phyloP scores from a whole-genome alignment of 495 filamentous ascomycete genomes.

The Aspergillus sparsus region DNA sequence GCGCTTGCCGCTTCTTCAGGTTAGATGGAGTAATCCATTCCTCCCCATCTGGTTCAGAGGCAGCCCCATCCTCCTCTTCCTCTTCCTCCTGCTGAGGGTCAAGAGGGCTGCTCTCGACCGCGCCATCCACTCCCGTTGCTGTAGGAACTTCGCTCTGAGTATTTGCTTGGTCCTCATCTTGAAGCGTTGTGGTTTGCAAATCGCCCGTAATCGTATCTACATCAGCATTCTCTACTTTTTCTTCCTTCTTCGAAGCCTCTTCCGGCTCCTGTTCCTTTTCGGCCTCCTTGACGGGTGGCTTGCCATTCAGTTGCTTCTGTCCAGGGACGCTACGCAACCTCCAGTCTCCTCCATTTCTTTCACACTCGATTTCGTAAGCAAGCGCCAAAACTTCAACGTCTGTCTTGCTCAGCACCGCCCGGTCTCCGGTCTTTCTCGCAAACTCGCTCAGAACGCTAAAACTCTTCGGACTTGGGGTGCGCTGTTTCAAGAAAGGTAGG shows the following conservation, averaged over 20 bases:
- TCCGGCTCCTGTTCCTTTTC: slow-evolving; percentile 24
- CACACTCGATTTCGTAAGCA: slow-evolving; percentile 86
- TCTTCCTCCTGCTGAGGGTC: slow-evolving; percentile 26
- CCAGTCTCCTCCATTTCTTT: slow-evolving; percentile 82
- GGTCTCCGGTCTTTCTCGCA: slow-evolving; percentile 85
- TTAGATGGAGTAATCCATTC: slow-evolving; percentile 97
- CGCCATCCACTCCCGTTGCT: slow-evolving; percentile 9
- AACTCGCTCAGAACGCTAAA: slow-evolving; percentile 80
- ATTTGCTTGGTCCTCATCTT: slow-evolving; percentile 26
- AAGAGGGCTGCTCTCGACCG: slow-evolving; percentile 14
- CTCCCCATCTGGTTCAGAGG: slow-evolving; percentile 63
- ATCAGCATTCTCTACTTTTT: slow-evolving; percentile 13
- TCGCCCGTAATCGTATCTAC: slow-evolving; percentile 37
- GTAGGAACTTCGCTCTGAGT: slow-evolving; percentile 2
- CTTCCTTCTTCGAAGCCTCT: slow-evolving; percentile 16
- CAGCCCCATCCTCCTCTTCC: slow-evolving; percentile 44
- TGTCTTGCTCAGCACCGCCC: slow-evolving; percentile 77
- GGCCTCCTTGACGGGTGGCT: slow-evolving; percentile 53
- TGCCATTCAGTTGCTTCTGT: slow-evolving; percentile 74
- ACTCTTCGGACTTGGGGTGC: slow-evolving; percentile 71
- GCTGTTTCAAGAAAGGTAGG: slow-evolving; percentile 77
- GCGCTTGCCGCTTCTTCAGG: slow-evolving; percentile 77
- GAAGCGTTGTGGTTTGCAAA: slow-evolving; percentile 30
- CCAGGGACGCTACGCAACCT: slow-evolving; percentile 73
- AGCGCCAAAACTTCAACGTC: slow-evolving; percentile 89